phyloP scores from a whole-genome alignment of 2,329 filamentous ascomycete genomes.

The Fusarium tjaetaba region DNA sequence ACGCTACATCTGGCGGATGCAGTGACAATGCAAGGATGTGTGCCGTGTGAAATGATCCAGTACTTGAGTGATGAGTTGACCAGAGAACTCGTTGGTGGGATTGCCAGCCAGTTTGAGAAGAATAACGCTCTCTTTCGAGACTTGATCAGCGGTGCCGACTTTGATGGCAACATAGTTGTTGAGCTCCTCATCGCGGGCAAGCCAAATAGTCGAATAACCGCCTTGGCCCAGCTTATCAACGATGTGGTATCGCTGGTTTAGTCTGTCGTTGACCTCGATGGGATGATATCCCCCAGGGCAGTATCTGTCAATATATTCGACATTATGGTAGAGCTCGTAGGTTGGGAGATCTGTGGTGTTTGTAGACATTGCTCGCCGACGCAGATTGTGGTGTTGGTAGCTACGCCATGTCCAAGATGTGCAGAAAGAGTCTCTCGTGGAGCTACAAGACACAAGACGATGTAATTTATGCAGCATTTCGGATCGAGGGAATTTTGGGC shows the following conservation, averaged over 20 bases:
- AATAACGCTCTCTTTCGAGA: background rate
- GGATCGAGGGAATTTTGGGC: no score
- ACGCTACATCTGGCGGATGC: background rate
- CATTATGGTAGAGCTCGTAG: rapidly evolving
- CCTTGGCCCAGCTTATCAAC: background rate
- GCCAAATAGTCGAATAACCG: rapidly evolving
- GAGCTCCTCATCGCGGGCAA: background rate
- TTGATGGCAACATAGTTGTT: background rate
- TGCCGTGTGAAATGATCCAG: background rate
- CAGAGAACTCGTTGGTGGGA: rapidly evolving
- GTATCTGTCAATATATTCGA: background rate
- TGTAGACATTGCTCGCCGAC: background rate
- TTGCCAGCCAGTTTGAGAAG: rapidly evolving
- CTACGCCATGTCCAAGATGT: no score
- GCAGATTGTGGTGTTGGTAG: no score
- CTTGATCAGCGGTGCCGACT: background rate
- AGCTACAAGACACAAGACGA: no score
- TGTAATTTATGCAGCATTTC: no score
- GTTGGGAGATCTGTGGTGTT: background rate
- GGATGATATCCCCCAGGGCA: background rate
- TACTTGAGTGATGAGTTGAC: background rate
- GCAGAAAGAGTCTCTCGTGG: no score
- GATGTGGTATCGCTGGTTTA: background rate
- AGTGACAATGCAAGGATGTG: background rate
- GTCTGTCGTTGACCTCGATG: rapidly evolving